Percentiles rank a stretch among this genome's conserved stretches.
Evolutionary conservation across 2,329 filamentous ascomycete species (phyloP).

Genomic region (Pochonia chlamydosporia): DNA sequence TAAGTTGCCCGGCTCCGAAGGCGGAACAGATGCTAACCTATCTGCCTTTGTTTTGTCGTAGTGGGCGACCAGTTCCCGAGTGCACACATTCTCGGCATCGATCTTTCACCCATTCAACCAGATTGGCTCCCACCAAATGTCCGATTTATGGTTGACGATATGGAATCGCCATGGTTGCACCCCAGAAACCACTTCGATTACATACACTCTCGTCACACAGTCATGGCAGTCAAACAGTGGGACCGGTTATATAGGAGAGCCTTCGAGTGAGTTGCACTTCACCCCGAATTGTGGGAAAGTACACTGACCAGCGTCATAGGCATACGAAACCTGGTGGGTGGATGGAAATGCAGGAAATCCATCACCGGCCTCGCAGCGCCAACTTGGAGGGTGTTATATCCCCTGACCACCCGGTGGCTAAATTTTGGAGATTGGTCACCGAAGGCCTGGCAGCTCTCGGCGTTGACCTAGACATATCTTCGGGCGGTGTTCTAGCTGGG

Average conservation of each 20-base stretch:
- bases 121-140: conserved; percentile 50
- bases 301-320: conserved; percentile 19
- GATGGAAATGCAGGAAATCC: conserved; percentile 50
- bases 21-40: neutral
- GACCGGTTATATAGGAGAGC: conserved; percentile 38
- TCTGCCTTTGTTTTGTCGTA: conserved; percentile 9
- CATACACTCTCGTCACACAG: conserved; percentile 52
- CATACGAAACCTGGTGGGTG: conserved; percentile 49
- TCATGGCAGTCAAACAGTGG: conserved; percentile 53
- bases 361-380: conserved; percentile 41
- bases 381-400: conserved; percentile 31
- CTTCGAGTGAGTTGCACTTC: conserved; percentile 33
- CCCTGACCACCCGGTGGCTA: conserved; percentile 33
- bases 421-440: conserved; percentile 41
- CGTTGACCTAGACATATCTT: conserved; percentile 39
- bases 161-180: conserved; percentile 51
- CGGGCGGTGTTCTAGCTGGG: conserved; percentile 33
- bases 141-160: conserved; percentile 51
- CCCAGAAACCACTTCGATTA: conserved; percentile 52
- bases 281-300: neutral
- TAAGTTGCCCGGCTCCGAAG: conserved; percentile 15
- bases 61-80: conserved; percentile 42
- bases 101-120: conserved; percentile 44
- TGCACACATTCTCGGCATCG: conserved; percentile 37
- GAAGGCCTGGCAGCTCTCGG: conserved; percentile 38